A percentile compares a stretch with the other conserved stretches of the same genome.
phyloP scores from a whole-genome alignment of 75 land plant species.

The Chamaecyparis obtusa region DNA sequence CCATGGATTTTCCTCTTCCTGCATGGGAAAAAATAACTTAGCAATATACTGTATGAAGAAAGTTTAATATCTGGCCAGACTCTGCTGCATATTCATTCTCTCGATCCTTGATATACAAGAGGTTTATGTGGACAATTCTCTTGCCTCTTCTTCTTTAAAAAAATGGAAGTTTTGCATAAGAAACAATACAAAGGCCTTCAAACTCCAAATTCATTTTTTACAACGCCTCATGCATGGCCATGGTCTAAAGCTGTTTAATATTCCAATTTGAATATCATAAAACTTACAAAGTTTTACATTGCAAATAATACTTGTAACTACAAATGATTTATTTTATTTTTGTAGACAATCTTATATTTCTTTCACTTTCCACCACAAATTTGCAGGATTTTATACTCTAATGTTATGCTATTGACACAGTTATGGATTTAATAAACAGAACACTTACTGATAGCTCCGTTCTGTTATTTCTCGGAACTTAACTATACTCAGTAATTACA shows the following conservation, averaged over 20 bases:
- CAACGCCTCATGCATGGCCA: neutral
- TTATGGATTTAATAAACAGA: too few relatives aligned
- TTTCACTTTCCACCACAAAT: neutral
- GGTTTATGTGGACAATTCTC: neutral
- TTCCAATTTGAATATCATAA: too few relatives aligned
- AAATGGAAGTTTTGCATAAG: neutral
- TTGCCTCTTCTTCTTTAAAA: neutral
- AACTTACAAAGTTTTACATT: neutral
- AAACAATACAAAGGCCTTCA: neutral
- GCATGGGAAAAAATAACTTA: neutral
- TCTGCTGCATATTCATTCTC: neutral
- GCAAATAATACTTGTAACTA: neutral
- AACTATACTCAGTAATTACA: too few relatives aligned
- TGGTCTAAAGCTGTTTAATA: neutral
- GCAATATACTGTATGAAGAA: neutral
- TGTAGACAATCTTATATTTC: too few relatives aligned
- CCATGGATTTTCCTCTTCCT: conserved; percentile 4
- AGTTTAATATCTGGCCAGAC: neutral
- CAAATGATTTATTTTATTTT: too few relatives aligned
- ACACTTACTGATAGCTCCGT: too few relatives aligned
- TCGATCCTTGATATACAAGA: neutral
- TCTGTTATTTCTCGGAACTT: too few relatives aligned
- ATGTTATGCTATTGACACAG: neutral
- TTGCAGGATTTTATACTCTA: neutral
- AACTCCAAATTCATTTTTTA: neutral